Evolutionary conservation across 805 yeast species (phyloP), one percentile per base, ranked within the genome.

Genomic region (Clavispora santaluciae): DNA sequence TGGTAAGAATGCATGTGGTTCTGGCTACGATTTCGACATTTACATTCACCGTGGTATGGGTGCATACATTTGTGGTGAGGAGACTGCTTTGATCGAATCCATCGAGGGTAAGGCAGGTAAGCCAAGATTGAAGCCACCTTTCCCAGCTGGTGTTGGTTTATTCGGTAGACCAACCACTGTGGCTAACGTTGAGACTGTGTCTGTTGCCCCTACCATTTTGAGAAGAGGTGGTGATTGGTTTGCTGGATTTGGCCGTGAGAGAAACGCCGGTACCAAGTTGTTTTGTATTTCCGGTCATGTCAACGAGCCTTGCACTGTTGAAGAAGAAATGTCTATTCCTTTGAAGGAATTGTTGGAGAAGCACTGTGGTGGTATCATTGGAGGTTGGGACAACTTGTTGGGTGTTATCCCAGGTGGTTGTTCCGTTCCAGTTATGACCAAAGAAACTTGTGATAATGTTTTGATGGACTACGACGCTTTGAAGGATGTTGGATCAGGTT

Each of bases 41-140:
- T 87, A 73, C 63, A 76, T 87, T 54, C 95, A 87, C 69, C 79
- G 95, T 60, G 95, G 95, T 52, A 85, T 85, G 88, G 95, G 95
- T 49, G 95, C 95, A 9, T 87, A 87, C 65, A 76, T 87, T 38
- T 87, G 95, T 68, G 95, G 95, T 56, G 95, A 87, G 67, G 95
- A 87, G 67, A 87, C 95, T 33, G 89, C 95, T 5, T 70, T 87
- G 60, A 86, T 87, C 59, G 95, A 87, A 70, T 81, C 90, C 3
- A 71, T 87, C 40, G 95, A 87, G 69, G 95, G 95, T 55, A 87
- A 87, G 66, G 95, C 93, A 43, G 95, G 95, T 51, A 87, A 87
- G 68, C 95, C 95, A 53, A 80, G 95, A 67, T 76, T 87, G 63
- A 87, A 87, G 79, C 95, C 95, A 26, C 95, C 95, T 49, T 87